phyloP scores from a whole-genome alignment of 2,329 filamentous ascomycete genomes.

The Calycina marina region DNA sequence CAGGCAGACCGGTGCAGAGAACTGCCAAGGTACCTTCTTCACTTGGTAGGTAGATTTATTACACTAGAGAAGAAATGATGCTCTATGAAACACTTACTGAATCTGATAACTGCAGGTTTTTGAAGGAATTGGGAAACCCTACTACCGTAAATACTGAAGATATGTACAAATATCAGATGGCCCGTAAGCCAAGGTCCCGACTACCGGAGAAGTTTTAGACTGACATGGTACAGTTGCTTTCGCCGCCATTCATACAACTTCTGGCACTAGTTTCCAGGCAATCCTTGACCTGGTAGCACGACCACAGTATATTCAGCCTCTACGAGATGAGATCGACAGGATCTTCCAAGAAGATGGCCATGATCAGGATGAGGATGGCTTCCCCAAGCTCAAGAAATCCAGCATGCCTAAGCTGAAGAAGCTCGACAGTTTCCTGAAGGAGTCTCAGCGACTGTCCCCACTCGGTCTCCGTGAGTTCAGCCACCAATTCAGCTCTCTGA shows the following conservation, averaged over 20 bases:
- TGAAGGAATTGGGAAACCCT: not conserved
- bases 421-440: conserved; percentile 29
- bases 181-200: not conserved
- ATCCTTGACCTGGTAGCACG: conserved; percentile 36
- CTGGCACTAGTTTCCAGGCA: conserved; percentile 29
- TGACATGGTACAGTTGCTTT: not conserved
- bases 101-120: not conserved
- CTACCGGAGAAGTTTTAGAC: not conserved
- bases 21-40: not conserved
- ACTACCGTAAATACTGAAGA: not conserved
- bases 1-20: not conserved
- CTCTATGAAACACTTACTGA: no score
- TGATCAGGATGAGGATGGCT: conserved; percentile 32
- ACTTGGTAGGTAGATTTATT: conserved; percentile 3
- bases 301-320: conserved; percentile 27
- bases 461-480: conserved; percentile 15
- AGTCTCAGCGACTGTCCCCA: conserved; percentile 25
- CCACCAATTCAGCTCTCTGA: not conserved
- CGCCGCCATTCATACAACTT: conserved; percentile 37
- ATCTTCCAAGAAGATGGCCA: conserved; percentile 27
- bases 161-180: not conserved
- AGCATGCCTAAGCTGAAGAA: conserved; percentile 19
- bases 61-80: conserved; percentile 18
- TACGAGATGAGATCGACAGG: conserved; percentile 16
- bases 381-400: conserved; percentile 19